phyloP scores from a whole-genome alignment of 1,139 yeast genomes.

The Pichia kudriavzevii region DNA sequence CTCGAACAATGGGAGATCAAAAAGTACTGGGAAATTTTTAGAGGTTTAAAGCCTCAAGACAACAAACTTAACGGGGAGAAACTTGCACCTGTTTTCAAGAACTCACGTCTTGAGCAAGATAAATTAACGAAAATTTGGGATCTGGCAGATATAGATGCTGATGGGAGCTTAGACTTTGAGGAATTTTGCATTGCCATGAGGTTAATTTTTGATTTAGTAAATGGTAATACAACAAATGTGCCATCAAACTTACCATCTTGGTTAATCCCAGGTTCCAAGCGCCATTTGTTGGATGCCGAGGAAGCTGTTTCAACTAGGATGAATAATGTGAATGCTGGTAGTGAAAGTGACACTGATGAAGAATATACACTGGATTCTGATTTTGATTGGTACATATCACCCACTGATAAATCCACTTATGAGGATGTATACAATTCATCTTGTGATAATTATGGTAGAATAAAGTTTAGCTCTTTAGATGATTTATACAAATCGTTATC shows the following conservation, averaged over 20 bases:
- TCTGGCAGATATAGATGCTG: slow-evolving; percentile 85
- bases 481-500: slow-evolving; percentile 62
- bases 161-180: slow-evolving; percentile 88
- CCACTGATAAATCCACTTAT: slow-evolving; percentile 71
- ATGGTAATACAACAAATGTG: slow-evolving; percentile 55
- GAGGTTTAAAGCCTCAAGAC: slow-evolving; percentile 72
- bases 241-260: slow-evolving; percentile 79
- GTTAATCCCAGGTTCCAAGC: slow-evolving; percentile 86
- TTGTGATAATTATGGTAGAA: slow-evolving; percentile 76
- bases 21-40: slow-evolving; percentile 95
- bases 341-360: slow-evolving; percentile 33
- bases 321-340: slow-evolving; percentile 11
- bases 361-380: slow-evolving; percentile 53
- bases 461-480: slow-evolving; percentile 62
- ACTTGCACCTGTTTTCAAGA: slow-evolving; percentile 80
- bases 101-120: slow-evolving; percentile 72
- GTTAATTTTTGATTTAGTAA: slow-evolving; percentile 81
- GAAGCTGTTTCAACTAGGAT: slow-evolving; percentile 41
- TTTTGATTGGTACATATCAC: slow-evolving; percentile 95
- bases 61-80: slow-evolving; percentile 79
- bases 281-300: slow-evolving; percentile 76
- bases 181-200: slow-evolving; percentile 98
- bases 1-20: slow-evolving; percentile 92
- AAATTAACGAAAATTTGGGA: slow-evolving; percentile 85
- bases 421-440: slow-evolving; percentile 71